A percentile compares a stretch with the other conserved stretches of the same genome.
Evolutionary conservation across 2,329 filamentous ascomycete species (phyloP).

Genomic region (Xylogone sp.): DNA sequence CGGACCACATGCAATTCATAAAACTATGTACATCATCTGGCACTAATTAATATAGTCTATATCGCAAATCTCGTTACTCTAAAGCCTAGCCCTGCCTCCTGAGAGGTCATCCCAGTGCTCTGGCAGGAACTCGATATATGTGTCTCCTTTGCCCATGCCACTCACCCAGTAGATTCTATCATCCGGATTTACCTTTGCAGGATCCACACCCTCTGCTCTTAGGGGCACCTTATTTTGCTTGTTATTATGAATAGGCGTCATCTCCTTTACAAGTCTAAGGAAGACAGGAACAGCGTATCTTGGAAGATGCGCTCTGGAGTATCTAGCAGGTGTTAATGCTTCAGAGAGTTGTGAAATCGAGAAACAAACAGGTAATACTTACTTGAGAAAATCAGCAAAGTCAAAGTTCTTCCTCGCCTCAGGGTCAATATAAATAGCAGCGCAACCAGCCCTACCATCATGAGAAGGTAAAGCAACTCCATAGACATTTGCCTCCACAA

Average conservation of each 20-base stretch:
- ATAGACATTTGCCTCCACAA: constrained; percentile 67
- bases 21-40: too few species aligned
- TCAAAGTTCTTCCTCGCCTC: constrained; percentile 47
- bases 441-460: constrained; percentile 66
- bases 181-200: constrained; percentile 37
- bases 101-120: constrained; percentile 54
- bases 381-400: constrained; percentile 55
- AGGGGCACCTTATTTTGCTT: constrained; percentile 77
- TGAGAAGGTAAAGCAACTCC: constrained; percentile 62
- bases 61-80: background rate
- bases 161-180: constrained; percentile 54
- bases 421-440: constrained; percentile 56
- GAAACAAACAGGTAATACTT: constrained; percentile 17
- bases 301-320: constrained; percentile 58
- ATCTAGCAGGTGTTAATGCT: constrained; percentile 27
- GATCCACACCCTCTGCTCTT: constrained; percentile 63
- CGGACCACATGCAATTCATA: too few species aligned
- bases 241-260: constrained; percentile 67
- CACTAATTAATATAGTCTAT: too few species aligned
- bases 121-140: constrained; percentile 55
- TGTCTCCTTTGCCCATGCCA: constrained; percentile 46
- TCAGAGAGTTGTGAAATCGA: too few species aligned
- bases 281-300: constrained; percentile 75
- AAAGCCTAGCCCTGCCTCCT: constrained; percentile 42
- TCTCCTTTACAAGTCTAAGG: constrained; percentile 55